A percentile compares a stretch with the other conserved stretches of the same genome.
These are phyloP conservation scores for Flaveria trinervia DNA, from an alignment of 129 eudicot genomes.

Conservation along the genomic window DNA sequence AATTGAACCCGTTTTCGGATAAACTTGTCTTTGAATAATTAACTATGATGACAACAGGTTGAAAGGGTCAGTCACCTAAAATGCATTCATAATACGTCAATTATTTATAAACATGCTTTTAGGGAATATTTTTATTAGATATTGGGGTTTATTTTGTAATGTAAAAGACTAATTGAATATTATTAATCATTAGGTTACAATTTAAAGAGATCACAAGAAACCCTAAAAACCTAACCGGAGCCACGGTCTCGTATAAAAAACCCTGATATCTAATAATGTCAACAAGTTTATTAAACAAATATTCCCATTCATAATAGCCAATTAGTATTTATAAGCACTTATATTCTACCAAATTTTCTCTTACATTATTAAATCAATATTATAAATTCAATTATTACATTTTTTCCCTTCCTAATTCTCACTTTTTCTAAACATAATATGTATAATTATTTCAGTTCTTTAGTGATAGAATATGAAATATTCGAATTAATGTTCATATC, in stretches of 20 bases:
- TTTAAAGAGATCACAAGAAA: no score
- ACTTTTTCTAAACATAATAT: background rate
- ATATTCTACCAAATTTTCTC: background rate
- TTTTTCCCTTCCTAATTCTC: background rate
- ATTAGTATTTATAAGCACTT: background rate
- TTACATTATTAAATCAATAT: background rate
- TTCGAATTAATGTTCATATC: background rate
- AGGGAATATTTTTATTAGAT: background rate
- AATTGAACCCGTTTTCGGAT: background rate
- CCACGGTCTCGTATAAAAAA: no score
- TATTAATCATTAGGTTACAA: no score
- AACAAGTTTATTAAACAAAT: background rate
- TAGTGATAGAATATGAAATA: background rate
- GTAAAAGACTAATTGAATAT: no score
- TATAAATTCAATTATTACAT: background rate
- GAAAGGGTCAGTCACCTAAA: slow-evolving; percentile 1
- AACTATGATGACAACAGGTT: background rate
- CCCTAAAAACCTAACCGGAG: no score
- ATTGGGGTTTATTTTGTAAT: no score
- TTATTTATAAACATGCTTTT: background rate
- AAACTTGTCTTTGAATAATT: background rate
- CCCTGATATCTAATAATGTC: no score
- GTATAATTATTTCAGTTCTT: background rate
- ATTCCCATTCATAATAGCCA: background rate
- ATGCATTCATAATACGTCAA: background rate